Percentiles rank a stretch among this genome's conserved stretches.
These are phyloP conservation scores for Lasiodiplodia gonubiensis DNA, from an alignment of 2,329 filamentous ascomycete species.

Conservation along the genomic window DNA sequence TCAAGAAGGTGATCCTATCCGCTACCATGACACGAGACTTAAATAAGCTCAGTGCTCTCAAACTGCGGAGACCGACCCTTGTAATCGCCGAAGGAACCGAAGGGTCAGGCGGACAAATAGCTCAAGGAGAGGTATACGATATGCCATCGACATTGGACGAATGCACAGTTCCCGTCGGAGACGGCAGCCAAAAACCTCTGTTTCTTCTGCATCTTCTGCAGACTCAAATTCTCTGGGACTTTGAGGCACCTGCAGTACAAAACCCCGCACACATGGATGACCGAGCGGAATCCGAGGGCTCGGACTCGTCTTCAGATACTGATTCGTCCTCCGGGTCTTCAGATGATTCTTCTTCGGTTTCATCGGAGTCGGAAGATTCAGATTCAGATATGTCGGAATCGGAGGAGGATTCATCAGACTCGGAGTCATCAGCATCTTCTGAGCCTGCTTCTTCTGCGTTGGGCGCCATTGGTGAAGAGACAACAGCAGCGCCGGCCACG, in stretches of 20 bases:
- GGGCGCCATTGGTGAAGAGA: background rate
- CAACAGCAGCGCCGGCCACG: conserved; percentile 17
- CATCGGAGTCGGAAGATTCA: conserved; percentile 34
- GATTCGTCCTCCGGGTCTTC: conserved; percentile 30
- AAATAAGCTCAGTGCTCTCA: conserved; percentile 76
- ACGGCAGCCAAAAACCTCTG: conserved; percentile 69
- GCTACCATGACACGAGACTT: conserved; percentile 91
- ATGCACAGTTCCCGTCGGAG: conserved; percentile 55
- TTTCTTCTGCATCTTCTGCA: conserved; percentile 80
- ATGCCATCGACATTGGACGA: conserved; percentile 61
- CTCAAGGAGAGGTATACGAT: conserved; percentile 52
- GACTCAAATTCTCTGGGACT: conserved; percentile 52
- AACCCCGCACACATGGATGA: background rate
- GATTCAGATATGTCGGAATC: conserved; percentile 31
- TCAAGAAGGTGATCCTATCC: conserved; percentile 85
- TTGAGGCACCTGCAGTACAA: background rate
- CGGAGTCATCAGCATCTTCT: conserved; percentile 21
- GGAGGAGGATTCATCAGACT: conserved; percentile 36
- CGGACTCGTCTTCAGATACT: conserved; percentile 28
- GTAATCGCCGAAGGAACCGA: conserved; percentile 70
- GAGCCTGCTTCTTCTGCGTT: background rate
- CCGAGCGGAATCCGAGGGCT: background rate
- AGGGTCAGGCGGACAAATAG: conserved; percentile 27
- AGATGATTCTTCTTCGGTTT: conserved; percentile 31
- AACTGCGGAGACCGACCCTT: conserved; percentile 74